Percentiles rank a stretch among this genome's conserved stretches.
phyloP scores from a whole-genome alignment of 352 stramenopile species.

The Achlya hypogyna region DNA sequence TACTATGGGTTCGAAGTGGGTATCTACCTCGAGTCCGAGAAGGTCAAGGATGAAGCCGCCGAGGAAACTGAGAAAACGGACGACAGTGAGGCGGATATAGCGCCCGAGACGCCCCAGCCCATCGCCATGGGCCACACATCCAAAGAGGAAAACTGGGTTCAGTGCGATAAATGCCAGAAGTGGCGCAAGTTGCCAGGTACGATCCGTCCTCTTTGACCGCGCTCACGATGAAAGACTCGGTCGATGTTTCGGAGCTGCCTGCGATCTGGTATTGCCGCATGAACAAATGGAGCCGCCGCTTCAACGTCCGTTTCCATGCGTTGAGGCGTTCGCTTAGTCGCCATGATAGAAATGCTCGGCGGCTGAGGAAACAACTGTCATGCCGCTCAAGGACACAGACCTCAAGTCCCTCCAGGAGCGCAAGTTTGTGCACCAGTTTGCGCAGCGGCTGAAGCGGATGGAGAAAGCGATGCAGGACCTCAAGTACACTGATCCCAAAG shows the following conservation, averaged over 20 bases:
- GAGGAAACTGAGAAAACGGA: neutral
- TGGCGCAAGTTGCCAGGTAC: conserved; percentile 70
- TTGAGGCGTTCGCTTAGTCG: neutral
- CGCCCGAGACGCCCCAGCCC: conserved; percentile 25
- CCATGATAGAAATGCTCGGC: conserved; percentile 56
- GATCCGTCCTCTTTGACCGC: neutral
- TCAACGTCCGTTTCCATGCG: conserved; percentile 42
- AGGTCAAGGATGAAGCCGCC: conserved; percentile 9
- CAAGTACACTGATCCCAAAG: conserved; percentile 49
- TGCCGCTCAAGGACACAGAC: conserved; percentile 60
- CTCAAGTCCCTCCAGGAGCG: conserved; percentile 52
- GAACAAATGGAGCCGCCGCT: conserved; percentile 73
- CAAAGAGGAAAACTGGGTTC: conserved; percentile 80
- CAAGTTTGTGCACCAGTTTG: conserved; percentile 53
- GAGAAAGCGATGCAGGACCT: conserved; percentile 56
- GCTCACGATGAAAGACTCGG: conserved; percentile 37
- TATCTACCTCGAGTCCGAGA: conserved; percentile 59
- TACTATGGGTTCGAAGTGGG: conserved; percentile 71
- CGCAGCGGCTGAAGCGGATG: conserved; percentile 64
- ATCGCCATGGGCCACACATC: conserved; percentile 37
- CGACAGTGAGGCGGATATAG: conserved; percentile 26
- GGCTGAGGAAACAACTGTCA: conserved; percentile 52
- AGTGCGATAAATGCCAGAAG: conserved; percentile 82
- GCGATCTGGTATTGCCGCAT: conserved; percentile 81
- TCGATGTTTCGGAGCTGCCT: conserved; percentile 65